Evolutionary conservation across 2,329 filamentous ascomycete genomes (phyloP), one percentile per base, ranked within the genome.

Genomic region (Monilinia laxa): DNA sequence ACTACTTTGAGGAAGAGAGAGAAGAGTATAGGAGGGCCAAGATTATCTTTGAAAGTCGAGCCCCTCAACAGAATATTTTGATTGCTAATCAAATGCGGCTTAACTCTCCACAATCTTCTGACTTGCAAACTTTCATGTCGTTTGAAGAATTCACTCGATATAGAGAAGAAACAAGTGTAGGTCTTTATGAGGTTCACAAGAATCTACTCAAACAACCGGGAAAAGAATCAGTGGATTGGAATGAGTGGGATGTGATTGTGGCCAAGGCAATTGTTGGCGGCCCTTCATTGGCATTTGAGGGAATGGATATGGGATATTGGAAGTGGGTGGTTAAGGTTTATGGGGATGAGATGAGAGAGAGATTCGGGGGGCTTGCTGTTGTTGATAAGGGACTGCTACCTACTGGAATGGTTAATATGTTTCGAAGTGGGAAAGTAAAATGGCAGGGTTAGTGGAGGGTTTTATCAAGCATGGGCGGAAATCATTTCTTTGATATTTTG

Each of bases 321-420:
- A 74, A 73, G 65, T 81, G 79, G 79, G 73, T 79, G 12, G 73
- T 74, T 56, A 70, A 73, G 64, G 69, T 81, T 35, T 80, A 81
- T 73, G 76, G 74, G 0, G 70, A 73, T 20, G 78, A 80, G 65
- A 76, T 81, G 74, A 75, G 75, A 56, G 72, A 76, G 64, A 73
- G 73, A 49, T 81, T 81, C 75, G 79, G 79, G 0, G 78, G 79
- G 1, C 65, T 80, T 64, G 74, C 74, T 40, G 73, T 81, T 59
- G 79, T 79, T 4, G 78, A 80, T 67, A 71, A 74, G 56, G 77
- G 78, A 1, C 64, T 81, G 62, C 68, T 81, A 67, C 80, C 80
- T 10, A 77, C 78, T 70, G 78, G 79, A 4, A 71, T 80, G 71
- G 74, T 80, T 57, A 74, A 73, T 66, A 74, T 79, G 70, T 69